phyloP scores from a whole-genome alignment of 2,329 filamentous ascomycete genomes.

The Neobulgaria alba region DNA sequence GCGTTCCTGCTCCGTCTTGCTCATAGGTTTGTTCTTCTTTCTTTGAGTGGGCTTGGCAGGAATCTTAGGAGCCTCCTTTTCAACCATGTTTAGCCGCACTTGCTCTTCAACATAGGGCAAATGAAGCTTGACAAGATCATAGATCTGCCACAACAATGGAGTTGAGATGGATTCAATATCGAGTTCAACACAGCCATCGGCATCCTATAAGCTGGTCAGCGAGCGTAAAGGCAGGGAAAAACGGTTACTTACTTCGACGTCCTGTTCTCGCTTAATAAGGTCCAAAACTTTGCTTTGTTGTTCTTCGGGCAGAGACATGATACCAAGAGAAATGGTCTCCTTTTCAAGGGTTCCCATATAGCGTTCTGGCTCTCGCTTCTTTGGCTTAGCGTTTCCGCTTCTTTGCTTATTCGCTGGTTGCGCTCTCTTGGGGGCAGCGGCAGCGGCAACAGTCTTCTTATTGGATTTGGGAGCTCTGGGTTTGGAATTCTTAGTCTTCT shows the following conservation, averaged over 20 bases:
- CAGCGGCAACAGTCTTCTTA: no score
- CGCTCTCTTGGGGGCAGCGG: constrained; percentile 15
- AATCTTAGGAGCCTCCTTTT: constrained; percentile 26
- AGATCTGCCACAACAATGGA: constrained; percentile 45
- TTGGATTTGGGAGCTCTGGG: constrained; percentile 37
- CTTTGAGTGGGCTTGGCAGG: constrained; percentile 29
- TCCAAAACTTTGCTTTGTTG: constrained; percentile 74
- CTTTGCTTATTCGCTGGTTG: constrained; percentile 36
- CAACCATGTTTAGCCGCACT: constrained; percentile 15
- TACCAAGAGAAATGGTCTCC: constrained; percentile 79
- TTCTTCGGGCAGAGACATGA: constrained; percentile 69
- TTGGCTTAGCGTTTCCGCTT: constrained; percentile 12
- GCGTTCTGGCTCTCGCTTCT: constrained; percentile 25
- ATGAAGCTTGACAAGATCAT: constrained; percentile 41
- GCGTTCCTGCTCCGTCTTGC: constrained; percentile 60
- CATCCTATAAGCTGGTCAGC: constrained; percentile 28
- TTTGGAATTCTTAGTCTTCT: constrained; percentile 43
- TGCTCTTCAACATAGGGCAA: constrained; percentile 38
- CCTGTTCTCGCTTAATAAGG: constrained; percentile 79
- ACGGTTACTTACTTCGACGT: constrained; percentile 48
- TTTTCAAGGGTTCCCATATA: constrained; percentile 74
- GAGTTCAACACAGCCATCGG: constrained; percentile 48
- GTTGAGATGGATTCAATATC: constrained; percentile 52
- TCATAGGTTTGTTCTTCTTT: constrained; percentile 68
- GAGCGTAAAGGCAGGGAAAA: constrained; percentile 11